Conservation (phyloP, 768 basidiomycete species). For the Chiua virens region DNA sequence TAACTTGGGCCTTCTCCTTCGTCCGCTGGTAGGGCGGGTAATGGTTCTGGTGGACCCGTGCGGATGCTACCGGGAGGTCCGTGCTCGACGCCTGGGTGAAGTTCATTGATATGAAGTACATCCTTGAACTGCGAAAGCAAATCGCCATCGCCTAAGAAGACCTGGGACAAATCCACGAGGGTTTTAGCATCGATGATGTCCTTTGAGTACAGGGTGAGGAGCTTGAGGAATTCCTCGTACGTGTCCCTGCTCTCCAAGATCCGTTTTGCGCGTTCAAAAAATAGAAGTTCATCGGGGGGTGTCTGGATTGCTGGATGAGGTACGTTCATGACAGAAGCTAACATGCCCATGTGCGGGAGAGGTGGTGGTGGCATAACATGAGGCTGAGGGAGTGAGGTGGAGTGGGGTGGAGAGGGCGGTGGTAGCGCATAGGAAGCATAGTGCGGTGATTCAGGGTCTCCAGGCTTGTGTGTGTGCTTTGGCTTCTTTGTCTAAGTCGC, state of each 20-base stretch:
- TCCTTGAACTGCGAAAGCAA: conserved; percentile 84
- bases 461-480: conserved; percentile 60
- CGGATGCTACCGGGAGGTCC: conserved; percentile 80
- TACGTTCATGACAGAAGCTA: conserved; percentile 24
- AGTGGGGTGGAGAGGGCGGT: conserved; percentile 34
- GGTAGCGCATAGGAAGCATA: conserved; percentile 47
- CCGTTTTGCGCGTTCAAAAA: conserved; percentile 93
- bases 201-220: conserved; percentile 86
- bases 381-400: conserved; percentile 16
- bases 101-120: conserved; percentile 77
- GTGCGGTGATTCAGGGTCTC: conserved; percentile 53
- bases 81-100: conserved; percentile 55
- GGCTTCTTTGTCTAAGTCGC: conserved; percentile 54
- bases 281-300: conserved; percentile 75
- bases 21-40: conserved; percentile 76
- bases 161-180: conserved; percentile 76
- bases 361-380: conserved; percentile 31
- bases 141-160: conserved; percentile 81
- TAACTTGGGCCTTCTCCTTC: conserved; percentile 94
- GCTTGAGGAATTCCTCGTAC: conserved; percentile 93
- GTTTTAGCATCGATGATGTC: conserved; percentile 87
- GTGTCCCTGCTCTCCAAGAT: conserved; percentile 70
- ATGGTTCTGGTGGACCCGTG: conserved; percentile 71
- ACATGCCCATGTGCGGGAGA: conserved; percentile 27
- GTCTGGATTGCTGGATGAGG: conserved; percentile 34